Evolutionary conservation across 129 eudicot genomes (phyloP), one percentile per base, ranked within the genome.

Genomic region (Heracleum sosnowskyi): DNA sequence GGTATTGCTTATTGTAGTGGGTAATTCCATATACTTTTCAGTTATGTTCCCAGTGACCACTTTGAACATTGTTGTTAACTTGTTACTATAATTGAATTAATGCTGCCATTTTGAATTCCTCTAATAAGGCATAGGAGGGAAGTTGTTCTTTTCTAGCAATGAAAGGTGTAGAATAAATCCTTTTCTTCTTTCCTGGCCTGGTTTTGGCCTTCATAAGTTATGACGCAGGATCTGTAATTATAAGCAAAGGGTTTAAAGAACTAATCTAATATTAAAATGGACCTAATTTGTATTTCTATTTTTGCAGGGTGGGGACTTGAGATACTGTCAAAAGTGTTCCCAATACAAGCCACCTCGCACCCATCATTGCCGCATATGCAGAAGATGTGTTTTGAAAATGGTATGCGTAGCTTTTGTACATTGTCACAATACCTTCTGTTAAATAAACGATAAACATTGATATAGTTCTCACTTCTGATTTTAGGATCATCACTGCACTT

Each of bases 401-500:
- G 98, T 93, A 93, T 79, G 81, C 72, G 47, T 73, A 33, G 20
- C 80, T 55, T 64, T 29, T 79, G 44, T 83, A 78, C 45, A 63
- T 63, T 7, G 34, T 79, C 78, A 39, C 47, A 62, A 20, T n/a
- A 57, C 39, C 75, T 74, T 51, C 75, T 64, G 22, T 31, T 31
- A 64, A 24, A 35, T 76, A 16, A 71, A 41, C 69, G 70, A 55
- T 51, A 79, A 79, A 78, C 64, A 75, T 64, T 68, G 44, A 68
- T 83, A 85, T 84, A 51, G 18, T 80, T 77, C 73, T 86, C 60
- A 69, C 81, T 87, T 76, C 47, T 79, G 4, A 73, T 83, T 86
- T 81, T 71, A 93, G 98, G 98, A 94, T 85, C 97, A 94, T 87
- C 98, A 94, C 80, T 94, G 98, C 68, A 85, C 90, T 29, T 94